Base-by-base conservation (phyloP, 2,329 filamentous ascomycete species). In the Mycogone perniciosa region DNA sequence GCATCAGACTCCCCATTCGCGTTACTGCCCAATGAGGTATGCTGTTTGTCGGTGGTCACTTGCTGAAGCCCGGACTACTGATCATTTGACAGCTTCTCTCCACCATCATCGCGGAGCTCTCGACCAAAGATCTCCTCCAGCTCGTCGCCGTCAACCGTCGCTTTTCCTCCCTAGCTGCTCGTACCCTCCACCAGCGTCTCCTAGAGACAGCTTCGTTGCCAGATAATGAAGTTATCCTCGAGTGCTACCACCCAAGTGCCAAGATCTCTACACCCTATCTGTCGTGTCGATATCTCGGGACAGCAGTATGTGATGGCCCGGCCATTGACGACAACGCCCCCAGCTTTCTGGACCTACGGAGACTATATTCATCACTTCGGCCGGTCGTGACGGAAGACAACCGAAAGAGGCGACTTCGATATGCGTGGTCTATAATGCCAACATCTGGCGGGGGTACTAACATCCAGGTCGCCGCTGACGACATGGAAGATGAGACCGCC, bases 241-340 rank as follows among this genome's bases (percentile, higher is more conserved):
- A 92, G 69, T 89, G 86, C 64, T 91, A 86, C 62, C 87, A 86
- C 56, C 88, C 88, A 0, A 81, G 76, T 55, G 82, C 78, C 27
- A 85, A 84, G 65, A 73, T 86, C 45, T 83, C 78, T 5, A 84
- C 86, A 20, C 85, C 87, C 0, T 83, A 82, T 49, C 75, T 89
- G 9, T 66, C 67, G 62, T 91, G 88, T 67, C 74, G 81, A 41
- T 85, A 85, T 55, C 71, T 84, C 8, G 81, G 79, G 31, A 89
- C 84, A 2, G 73, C 56, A 5, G 31, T 51, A 1, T 48, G 44
- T 11, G 56, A 60, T 3, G 56, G 54, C 0, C 52, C 48, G 4
- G 26, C 45, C 7, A 40, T 57, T 8, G 29, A 46, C 13, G 42
- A 55, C 1, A 52, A 50, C 6, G 42, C 38, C 7, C 58, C 52